These are phyloP conservation scores for Monsonia emarginata DNA, from an alignment of 441 rosid species.

Conservation along the genomic window DNA sequence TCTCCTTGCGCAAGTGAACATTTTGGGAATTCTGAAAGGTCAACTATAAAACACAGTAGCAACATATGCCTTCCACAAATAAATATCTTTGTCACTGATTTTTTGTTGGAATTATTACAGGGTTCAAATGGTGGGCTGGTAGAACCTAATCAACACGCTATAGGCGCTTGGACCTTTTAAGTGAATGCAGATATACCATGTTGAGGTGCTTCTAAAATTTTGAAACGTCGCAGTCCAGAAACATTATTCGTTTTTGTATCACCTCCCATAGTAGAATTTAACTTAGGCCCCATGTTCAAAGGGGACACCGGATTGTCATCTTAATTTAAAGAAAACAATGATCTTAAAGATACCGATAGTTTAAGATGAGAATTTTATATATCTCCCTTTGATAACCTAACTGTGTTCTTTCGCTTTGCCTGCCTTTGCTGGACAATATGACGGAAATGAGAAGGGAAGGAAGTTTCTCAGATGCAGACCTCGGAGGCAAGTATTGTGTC, in stretches of 20 bases:
- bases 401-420: too few relatives aligned
- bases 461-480: not conserved
- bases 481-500: not conserved
- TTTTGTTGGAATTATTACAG: slow-evolving; percentile 5
- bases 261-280: not conserved
- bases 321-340: too few relatives aligned
- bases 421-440: too few relatives aligned
- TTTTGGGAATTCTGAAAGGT: slow-evolving; percentile 1
- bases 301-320: too few relatives aligned
- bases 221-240: not conserved
- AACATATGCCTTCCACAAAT: not conserved
- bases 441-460: not conserved
- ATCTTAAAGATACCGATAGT: too few relatives aligned
- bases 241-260: not conserved
- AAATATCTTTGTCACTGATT: not conserved
- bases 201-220: not conserved
- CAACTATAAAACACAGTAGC: not conserved
- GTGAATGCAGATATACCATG: not conserved
- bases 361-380: too few relatives aligned
- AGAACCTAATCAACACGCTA: not conserved
- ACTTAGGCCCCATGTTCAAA: too few relatives aligned
- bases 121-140: slow-evolving; percentile 3
- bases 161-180: not conserved
- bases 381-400: too few relatives aligned
- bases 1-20: slow-evolving; percentile 53